Conservation (phyloP, 2,329 filamentous ascomycete genomes). For the Nothophoma quercina region DNA sequence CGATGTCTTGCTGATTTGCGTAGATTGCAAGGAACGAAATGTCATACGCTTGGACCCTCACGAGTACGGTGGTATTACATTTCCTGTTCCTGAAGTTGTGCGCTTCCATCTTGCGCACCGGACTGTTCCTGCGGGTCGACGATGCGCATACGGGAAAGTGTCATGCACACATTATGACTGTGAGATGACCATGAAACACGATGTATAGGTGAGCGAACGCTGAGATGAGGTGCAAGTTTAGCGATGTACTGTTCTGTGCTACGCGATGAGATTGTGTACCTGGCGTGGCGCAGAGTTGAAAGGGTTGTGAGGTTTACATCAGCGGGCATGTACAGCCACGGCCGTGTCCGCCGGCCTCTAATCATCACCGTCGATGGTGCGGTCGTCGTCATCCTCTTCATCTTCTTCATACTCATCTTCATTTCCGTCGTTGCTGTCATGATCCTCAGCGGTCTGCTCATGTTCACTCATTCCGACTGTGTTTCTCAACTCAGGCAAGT, state of each 20-base stretch:
- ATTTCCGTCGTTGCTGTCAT: background rate
- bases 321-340: background rate
- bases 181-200: background rate
- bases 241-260: background rate
- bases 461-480: constrained; percentile 15
- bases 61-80: constrained; percentile 9
- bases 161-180: too few species aligned
- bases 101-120: background rate
- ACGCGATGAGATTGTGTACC: background rate
- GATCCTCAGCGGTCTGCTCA: background rate
- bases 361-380: constrained; percentile 6
- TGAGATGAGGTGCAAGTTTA: background rate
- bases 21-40: constrained; percentile 16
- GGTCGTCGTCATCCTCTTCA: constrained; percentile 1
- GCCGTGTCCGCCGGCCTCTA: background rate
- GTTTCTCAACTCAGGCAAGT: constrained; percentile 54
- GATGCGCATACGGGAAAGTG: background rate
- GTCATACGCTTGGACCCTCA: constrained; percentile 19
- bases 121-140: background rate
- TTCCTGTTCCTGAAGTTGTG: too few species aligned
- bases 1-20: background rate
- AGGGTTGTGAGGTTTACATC: background rate
- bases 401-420: background rate
- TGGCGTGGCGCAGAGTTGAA: background rate
- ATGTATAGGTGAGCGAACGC: background rate